phyloP scores from a whole-genome alignment of 768 basidiomycete genomes.

The Termitomyces sp. region DNA sequence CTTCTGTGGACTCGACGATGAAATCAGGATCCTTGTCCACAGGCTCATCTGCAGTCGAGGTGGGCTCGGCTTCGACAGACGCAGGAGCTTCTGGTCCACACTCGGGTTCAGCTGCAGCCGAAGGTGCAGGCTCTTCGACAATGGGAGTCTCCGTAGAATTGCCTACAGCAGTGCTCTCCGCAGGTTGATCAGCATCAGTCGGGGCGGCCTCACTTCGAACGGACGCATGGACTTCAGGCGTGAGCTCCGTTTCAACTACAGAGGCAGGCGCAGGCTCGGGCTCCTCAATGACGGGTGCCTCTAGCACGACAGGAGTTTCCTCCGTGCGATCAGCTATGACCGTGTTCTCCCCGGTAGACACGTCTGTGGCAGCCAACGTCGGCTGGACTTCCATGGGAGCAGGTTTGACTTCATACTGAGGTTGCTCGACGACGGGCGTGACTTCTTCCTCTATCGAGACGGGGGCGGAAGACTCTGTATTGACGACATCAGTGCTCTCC shows the following conservation, averaged over 20 bases:
- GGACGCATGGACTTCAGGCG: not conserved
- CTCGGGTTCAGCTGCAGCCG: not conserved
- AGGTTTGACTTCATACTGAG: not conserved
- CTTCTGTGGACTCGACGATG: not conserved
- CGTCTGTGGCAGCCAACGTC: not conserved
- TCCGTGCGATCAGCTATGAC: not conserved
- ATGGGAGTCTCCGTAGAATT: not conserved
- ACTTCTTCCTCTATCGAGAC: not conserved
- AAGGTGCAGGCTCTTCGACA: not conserved
- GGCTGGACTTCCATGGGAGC: not conserved
- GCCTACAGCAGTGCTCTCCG: not conserved
- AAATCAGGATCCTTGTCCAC: not conserved
- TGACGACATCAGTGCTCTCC: not conserved
- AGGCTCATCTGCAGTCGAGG: not conserved
- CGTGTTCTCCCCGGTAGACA: not conserved
- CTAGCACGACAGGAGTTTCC: not conserved
- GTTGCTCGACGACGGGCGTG: not conserved
- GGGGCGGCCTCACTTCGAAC: no score
- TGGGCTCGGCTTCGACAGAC: not conserved
- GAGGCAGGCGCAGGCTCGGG: not conserved
- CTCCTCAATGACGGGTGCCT: not conserved
- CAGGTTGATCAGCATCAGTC: not conserved
- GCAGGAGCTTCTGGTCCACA: not conserved
- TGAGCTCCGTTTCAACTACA: not conserved
- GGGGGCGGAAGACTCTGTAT: not conserved